Conservation (phyloP, 345 rosid species). For the Streptanthus diversifolius region DNA sequence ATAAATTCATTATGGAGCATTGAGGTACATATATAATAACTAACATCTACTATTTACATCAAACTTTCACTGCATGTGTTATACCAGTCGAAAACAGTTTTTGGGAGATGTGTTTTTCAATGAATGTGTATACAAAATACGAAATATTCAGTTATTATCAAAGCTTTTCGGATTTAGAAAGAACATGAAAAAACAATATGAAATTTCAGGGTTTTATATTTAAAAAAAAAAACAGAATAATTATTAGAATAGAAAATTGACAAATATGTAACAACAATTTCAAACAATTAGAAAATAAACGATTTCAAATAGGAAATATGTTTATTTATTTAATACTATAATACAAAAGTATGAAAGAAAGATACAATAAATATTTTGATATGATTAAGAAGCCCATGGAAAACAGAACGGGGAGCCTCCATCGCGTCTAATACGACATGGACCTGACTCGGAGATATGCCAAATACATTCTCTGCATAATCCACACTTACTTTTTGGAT, state of each 20-base stretch:
- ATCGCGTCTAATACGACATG: constrained; percentile 13
- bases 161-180: not conserved
- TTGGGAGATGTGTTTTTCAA: too few species aligned
- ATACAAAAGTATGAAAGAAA: not conserved
- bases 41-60: too few species aligned
- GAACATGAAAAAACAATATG: not conserved
- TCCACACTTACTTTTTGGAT: not conserved
- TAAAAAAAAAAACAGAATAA: not conserved
- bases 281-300: not conserved
- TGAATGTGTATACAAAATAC: too few species aligned
- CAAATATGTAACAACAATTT: not conserved
- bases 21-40: too few species aligned
- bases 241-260: not conserved
- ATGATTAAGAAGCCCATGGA: constrained; percentile 1
- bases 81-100: too few species aligned
- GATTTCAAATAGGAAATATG: not conserved
- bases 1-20: too few species aligned
- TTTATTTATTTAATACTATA: not conserved
- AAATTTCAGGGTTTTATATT: not conserved
- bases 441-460: not conserved
- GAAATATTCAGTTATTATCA: too few species aligned
- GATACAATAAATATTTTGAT: not conserved
- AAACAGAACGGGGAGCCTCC: not conserved
- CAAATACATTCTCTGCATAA: constrained; percentile 14
- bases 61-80: too few species aligned